Conservation (phyloP, 192 early-diverging fungal species). For the Coemansia sp. region DNA sequence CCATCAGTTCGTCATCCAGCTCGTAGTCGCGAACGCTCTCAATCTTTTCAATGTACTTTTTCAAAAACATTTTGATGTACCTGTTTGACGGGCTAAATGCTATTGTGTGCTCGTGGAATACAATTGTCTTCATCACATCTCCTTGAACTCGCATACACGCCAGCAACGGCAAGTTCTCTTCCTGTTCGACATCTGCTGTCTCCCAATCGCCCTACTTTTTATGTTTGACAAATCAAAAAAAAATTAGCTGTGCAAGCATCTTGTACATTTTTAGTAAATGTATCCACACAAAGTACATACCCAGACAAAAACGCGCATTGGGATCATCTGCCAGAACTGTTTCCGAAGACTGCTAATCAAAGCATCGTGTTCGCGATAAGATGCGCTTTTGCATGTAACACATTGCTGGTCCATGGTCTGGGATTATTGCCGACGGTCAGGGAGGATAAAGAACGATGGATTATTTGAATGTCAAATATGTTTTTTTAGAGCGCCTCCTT, state of each 20-base stretch:
- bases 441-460: not conserved
- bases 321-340: conserved; percentile 55
- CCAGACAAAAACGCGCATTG: conserved; percentile 41
- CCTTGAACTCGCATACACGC: conserved; percentile 37
- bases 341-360: conserved; percentile 41
- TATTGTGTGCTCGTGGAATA: conserved; percentile 48
- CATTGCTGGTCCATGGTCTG: conserved; percentile 39
- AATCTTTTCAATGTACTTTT: conserved; percentile 38
- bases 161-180: conserved; percentile 27
- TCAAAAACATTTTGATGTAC: conserved; percentile 44
- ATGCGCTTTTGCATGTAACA: conserved; percentile 41
- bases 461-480: not conserved
- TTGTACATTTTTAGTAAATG: not conserved
- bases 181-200: conserved; percentile 13
- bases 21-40: conserved; percentile 27
- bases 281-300: conserved; percentile 5
- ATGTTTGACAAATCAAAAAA: not conserved
- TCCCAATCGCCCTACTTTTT: conserved; percentile 34
- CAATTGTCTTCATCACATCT: conserved; percentile 48
- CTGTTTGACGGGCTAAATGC: conserved; percentile 33
- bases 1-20: conserved; percentile 45
- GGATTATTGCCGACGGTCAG: not conserved
- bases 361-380: conserved; percentile 45
- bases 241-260: not conserved
- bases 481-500: no score